Evolutionary conservation across 495 filamentous ascomycete species (phyloP).

Genomic region (Neurospora sp.): DNA sequence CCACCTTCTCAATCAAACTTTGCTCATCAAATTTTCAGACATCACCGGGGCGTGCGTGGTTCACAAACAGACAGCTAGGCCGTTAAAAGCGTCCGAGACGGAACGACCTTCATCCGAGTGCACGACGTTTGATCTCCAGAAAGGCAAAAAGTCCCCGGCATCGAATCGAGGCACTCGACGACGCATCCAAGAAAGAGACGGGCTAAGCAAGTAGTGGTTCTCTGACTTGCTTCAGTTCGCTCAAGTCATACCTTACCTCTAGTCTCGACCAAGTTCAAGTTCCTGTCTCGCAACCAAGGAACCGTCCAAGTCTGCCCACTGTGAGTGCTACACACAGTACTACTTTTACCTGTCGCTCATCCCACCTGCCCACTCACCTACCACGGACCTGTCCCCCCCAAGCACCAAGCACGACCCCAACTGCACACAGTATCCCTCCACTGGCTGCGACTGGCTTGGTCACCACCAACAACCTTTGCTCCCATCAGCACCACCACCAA

Average conservation of each 20-base stretch:
- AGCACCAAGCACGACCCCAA: neutral
- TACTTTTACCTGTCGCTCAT: neutral
- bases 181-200: neutral
- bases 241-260: neutral
- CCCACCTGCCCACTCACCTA: neutral
- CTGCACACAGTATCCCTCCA: neutral
- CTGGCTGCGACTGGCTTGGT: neutral
- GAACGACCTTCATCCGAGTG: neutral
- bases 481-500: neutral
- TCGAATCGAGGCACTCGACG: neutral
- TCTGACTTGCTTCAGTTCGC: neutral
- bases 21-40: neutral
- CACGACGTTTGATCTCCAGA: neutral
- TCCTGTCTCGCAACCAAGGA: neutral
- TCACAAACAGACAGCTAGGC: neutral
- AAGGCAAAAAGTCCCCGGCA: neutral
- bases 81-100: neutral
- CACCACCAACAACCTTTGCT: neutral
- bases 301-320: neutral
- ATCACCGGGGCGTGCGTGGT: neutral
- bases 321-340: neutral
- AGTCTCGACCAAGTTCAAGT: neutral
- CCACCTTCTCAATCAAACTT: neutral
- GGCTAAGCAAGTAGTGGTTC: neutral
- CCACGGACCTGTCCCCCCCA: neutral